Evolutionary conservation across 169 alveolate species (phyloP), one percentile per base, ranked within the genome.

Genomic region (Plasmodium vivax): DNA sequence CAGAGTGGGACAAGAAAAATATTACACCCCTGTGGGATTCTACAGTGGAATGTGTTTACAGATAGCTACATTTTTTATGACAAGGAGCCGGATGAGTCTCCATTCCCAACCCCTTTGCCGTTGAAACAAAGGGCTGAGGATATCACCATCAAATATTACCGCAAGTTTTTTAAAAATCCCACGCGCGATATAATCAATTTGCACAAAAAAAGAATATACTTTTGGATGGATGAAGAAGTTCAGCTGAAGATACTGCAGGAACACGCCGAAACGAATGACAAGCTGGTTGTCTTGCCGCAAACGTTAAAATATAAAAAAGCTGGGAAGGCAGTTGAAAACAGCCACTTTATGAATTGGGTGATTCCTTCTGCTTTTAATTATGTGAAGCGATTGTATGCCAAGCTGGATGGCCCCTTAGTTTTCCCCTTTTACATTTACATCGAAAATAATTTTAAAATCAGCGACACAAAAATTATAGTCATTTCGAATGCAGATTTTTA

Each of bases 321-420:
- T 14, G 98, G 98, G n/a, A 85, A 88, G 14, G 97, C 97, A 71
- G 75, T 97, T 58, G 97, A 96, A 77, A 97, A 97, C 68, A 97
- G 97, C 45, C 98, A 97, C 85, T 96, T 97, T 62, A 93, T 96
- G n/a, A 97, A 96, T 72, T 97, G 98, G 98, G 94, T 97, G 96
- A 97, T 96, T 10, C 96, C 96, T 27, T 82, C 98, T 6, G 97
- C 98, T 14, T 94, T 96, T 91, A 92, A 95, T 56, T 79, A 93
- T 71, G 85, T 97, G 79, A 96, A 96, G 82, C 96, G 97, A 82
- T 62, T 96, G 82, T 97, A 97, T 94, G 98, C 97, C 14, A 93
- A 92, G 47, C 83, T 97, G 27, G 84, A 91, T 43, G 97, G 97
- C 0, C 97, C 96, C 7, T 51, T 96, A 32, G 71, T 54, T 8